phyloP scores from a whole-genome alignment of 1,284 basidiomycete genomes.

The Malassezia globosa region DNA sequence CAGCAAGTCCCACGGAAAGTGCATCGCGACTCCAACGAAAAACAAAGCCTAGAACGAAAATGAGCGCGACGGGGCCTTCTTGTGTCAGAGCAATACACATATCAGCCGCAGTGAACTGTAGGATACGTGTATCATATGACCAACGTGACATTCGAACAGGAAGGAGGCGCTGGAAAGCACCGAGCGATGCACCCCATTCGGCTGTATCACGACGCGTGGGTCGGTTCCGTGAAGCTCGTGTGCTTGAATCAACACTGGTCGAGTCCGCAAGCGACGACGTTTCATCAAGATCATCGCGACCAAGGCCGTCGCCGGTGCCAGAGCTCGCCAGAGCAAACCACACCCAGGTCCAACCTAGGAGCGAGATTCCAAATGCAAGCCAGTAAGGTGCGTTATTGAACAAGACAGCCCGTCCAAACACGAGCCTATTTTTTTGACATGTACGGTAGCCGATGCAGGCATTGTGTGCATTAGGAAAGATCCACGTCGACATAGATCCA shows the following conservation, averaged over 20 bases:
- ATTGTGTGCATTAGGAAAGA: constrained; percentile 8
- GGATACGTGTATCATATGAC: constrained; percentile 11
- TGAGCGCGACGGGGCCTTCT: constrained; percentile 15
- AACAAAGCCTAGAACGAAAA: constrained; percentile 10
- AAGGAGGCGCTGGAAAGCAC: constrained; percentile 15
- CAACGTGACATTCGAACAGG: constrained; percentile 4
- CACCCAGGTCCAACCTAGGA: constrained; percentile 6
- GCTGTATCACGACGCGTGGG: not conserved
- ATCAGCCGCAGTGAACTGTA: constrained; percentile 6
- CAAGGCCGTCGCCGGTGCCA: not conserved
- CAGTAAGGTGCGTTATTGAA: constrained; percentile 18
- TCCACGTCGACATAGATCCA: not conserved
- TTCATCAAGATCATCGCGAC: too few relatives aligned
- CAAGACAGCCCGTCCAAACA: not conserved
- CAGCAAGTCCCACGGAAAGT: constrained; percentile 6
- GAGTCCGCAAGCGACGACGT: not conserved
- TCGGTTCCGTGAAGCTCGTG: not conserved
- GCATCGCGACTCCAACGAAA: constrained; percentile 11
- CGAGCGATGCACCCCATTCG: constrained; percentile 8
- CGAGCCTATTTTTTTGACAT: constrained; percentile 1
- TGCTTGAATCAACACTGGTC: not conserved
- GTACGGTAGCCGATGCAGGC: constrained; percentile 7
- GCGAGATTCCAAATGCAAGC: constrained; percentile 5
- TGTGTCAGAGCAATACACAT: constrained; percentile 4
- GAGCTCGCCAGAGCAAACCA: not conserved